These are phyloP conservation scores for Trichoderma oligosporum DNA, from an alignment of 2,329 filamentous ascomycete genomes.

Conservation along the genomic window DNA sequence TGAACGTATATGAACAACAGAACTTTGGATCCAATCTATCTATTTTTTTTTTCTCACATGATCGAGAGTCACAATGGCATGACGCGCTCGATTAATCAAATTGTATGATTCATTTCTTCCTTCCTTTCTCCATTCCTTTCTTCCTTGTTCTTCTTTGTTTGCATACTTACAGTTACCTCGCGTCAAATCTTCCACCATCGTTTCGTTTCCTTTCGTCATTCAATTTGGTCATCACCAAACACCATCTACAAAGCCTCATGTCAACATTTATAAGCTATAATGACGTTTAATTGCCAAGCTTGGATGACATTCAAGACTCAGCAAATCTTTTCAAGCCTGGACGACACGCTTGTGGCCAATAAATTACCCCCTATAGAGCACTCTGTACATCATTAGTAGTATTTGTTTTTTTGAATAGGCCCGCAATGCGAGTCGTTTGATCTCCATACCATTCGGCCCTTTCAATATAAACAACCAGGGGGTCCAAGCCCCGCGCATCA, in stretches of 20 bases:
- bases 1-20: too few relatives aligned
- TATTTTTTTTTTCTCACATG: too few relatives aligned
- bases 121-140: too few relatives aligned
- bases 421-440: constrained; percentile 7
- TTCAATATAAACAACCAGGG: constrained; percentile 10
- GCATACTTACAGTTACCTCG: background rate
- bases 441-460: constrained; percentile 16
- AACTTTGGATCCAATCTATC: too few relatives aligned
- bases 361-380: background rate
- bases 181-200: background rate
- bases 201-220: background rate
- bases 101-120: too few relatives aligned
- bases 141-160: too few relatives aligned
- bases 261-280: background rate
- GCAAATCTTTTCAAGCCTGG: background rate
- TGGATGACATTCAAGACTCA: background rate
- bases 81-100: too few relatives aligned
- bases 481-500: constrained; percentile 6
- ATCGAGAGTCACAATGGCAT: too few relatives aligned
- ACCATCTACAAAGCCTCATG: background rate
- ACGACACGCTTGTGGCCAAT: background rate
- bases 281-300: background rate
- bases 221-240: background rate
- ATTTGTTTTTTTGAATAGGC: constrained; percentile 6
- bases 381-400: background rate